Conservation (phyloP, 1,139 yeast genomes). For the Blastobotrys ciferrii region DNA sequence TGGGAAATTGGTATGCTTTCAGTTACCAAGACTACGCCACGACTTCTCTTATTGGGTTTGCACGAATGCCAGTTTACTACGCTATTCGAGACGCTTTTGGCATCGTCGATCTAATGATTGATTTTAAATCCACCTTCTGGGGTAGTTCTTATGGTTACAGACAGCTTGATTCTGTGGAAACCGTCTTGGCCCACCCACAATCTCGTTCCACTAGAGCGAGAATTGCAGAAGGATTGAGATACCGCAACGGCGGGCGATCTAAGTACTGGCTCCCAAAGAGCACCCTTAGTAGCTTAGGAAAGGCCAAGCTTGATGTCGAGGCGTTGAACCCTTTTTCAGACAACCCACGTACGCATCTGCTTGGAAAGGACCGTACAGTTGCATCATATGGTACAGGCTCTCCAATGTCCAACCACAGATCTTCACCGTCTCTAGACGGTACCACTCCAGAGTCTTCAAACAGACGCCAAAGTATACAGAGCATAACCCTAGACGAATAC, state of each 20-base stretch:
- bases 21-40: slow-evolving; percentile 70
- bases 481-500: slow-evolving; percentile 1
- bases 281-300: slow-evolving; percentile 3
- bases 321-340: neutral
- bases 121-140: slow-evolving; percentile 69
- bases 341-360: neutral
- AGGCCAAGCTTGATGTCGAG: neutral
- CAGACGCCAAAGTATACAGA: neutral
- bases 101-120: slow-evolving; percentile 68
- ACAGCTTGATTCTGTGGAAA: slow-evolving; percentile 78
- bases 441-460: neutral
- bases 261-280: slow-evolving; percentile 76
- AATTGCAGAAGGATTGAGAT: slow-evolving; percentile 79
- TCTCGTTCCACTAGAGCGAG: slow-evolving; percentile 67
- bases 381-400: neutral
- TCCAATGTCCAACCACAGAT: neutral
- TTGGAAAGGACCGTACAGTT: neutral
- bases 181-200: slow-evolving; percentile 64
- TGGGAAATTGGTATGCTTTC: slow-evolving; percentile 86
- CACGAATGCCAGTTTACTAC: slow-evolving; percentile 55
- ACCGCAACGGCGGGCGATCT: slow-evolving; percentile 70
- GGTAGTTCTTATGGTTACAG: slow-evolving; percentile 81
- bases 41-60: slow-evolving; percentile 59
- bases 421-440: neutral
- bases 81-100: slow-evolving; percentile 81